Evolutionary conservation across 2,329 filamentous ascomycete genomes (phyloP).

Genomic region (Cladophialophora immunda): DNA sequence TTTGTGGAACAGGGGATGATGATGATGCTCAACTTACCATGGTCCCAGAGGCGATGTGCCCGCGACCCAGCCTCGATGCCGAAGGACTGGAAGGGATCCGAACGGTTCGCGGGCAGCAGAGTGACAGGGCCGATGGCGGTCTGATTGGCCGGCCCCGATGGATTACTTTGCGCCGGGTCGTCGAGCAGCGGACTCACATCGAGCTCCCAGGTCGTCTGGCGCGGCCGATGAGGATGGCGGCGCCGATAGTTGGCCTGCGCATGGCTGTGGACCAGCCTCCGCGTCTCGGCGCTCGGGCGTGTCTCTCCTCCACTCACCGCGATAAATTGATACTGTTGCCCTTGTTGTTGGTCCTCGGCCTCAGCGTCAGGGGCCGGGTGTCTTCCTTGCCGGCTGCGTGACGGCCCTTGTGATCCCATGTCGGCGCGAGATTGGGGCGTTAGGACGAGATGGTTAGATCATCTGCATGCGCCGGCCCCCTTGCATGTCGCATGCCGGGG

Average conservation of each 20-base stretch:
- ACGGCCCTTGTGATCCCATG: too few species aligned
- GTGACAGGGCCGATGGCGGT: background rate
- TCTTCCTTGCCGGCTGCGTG: background rate
- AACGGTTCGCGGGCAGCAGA: constrained; percentile 8
- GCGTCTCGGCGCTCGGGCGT: constrained; percentile 44
- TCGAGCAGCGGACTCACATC: constrained; percentile 3
- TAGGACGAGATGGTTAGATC: too few species aligned
- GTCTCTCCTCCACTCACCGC: constrained; percentile 8
- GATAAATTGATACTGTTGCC: constrained; percentile 6
- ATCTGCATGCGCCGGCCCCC: too few species aligned
- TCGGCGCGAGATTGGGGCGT: too few species aligned
- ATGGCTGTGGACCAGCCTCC: constrained; percentile 11
- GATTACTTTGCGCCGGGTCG: background rate
- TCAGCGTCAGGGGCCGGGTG: background rate
- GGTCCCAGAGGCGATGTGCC: constrained; percentile 20
- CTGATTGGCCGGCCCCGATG: background rate
- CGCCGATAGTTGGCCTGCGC: constrained; percentile 20
- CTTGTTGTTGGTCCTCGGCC: too few species aligned
- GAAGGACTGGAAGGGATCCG: constrained; percentile 16
- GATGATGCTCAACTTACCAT: constrained; percentile 5
- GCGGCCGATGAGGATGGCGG: background rate
- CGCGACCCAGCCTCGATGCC: constrained; percentile 4
- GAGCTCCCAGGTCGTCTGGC: background rate
- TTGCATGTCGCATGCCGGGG: too few species aligned
- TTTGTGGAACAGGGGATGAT: background rate